Evolutionary conservation across 768 basidiomycete genomes (phyloP).

Genomic region (Pulveroboletus ravenelii): DNA sequence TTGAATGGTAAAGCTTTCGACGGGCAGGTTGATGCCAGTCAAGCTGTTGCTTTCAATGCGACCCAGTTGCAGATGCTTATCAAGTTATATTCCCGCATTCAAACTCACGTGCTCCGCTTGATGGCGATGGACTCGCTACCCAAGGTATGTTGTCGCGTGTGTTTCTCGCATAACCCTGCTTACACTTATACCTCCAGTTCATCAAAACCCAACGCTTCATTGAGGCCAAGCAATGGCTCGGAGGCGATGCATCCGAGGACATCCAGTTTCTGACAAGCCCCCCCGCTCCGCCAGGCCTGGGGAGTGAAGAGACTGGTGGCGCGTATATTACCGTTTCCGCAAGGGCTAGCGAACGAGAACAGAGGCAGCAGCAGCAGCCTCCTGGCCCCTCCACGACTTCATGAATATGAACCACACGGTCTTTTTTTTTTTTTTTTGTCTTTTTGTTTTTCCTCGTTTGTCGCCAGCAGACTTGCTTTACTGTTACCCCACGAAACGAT

Average conservation of each 20-base stretch:
- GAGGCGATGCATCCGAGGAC: slow-evolving; percentile 68
- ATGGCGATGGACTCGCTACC: slow-evolving; percentile 99
- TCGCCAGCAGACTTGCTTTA: slow-evolving; percentile 20
- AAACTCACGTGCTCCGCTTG: slow-evolving; percentile 92
- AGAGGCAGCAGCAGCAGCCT: slow-evolving; percentile 24
- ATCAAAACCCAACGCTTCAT: slow-evolving; percentile 83
- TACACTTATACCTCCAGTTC: slow-evolving; percentile 47
- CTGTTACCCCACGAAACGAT: slow-evolving; percentile 26
- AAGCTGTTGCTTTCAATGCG: slow-evolving; percentile 82
- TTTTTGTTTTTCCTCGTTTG: slow-evolving; percentile 1
- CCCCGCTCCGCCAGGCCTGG: slow-evolving; percentile 66
- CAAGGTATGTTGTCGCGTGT: slow-evolving; percentile 50
- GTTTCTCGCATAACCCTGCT: slow-evolving; percentile 6
- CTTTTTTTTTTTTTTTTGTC: not conserved
- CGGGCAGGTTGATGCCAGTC: slow-evolving; percentile 76
- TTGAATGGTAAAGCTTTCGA: slow-evolving; percentile 73
- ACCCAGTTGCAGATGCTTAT: slow-evolving; percentile 95
- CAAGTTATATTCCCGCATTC: slow-evolving; percentile 90
- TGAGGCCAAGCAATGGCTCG: slow-evolving; percentile 72
- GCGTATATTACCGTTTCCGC: slow-evolving; percentile 86
- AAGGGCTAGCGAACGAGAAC: slow-evolving; percentile 66
- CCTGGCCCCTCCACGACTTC: slow-evolving; percentile 25
- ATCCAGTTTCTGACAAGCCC: slow-evolving; percentile 54
- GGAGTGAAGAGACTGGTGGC: slow-evolving; percentile 68
- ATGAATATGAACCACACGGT: slow-evolving; percentile 23